Base-by-base conservation (phyloP, 768 basidiomycete species). In the Serpula lacrymans region DNA sequence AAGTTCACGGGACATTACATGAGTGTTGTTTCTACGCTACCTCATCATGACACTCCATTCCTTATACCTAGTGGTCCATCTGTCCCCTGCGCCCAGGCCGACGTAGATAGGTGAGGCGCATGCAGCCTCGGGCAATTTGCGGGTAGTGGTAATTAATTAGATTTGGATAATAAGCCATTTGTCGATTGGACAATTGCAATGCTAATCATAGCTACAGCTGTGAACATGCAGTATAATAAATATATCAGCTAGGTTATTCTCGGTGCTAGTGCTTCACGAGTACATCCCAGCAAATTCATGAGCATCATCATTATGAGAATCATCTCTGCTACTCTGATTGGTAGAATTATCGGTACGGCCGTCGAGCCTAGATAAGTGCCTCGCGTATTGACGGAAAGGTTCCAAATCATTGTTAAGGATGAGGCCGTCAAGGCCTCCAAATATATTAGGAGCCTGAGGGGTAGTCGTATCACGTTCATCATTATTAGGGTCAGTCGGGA, bases 221-320 rank as follows among this genome's bases (percentile, higher is more conserved):
- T 1, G 18, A 27, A 34, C 39, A 32, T 18, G 21, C 4, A 21
- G 34, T 16, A 42, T 34, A 17, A 41, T 17, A n/a, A 20, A 14
- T 39, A 9, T 11, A 14, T 13, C 53, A n/a, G n/a, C n/a, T n/a
- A n/a, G n/a, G n/a, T n/a, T n/a, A n/a, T n/a, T n/a, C n/a, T n/a
- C n/a, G n/a, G n/a, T n/a, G n/a, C n/a, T n/a, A n/a, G n/a, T n/a
- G n/a, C n/a, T 12, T 59, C 59, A 82, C 17, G 80, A 82, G 59
- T 80, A 82, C 81, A 82, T 81, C 21, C 74, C 70, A 25, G 68
- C 47, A 50, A 62, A 77, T 37, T 72, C 69, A 27, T 54, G 53
- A 23, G 57, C 54, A 27, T 63, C 57, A 23, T 59, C 54, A 4
- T n/a, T n/a, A n/a, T n/a, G n/a, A n/a, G n/a, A n/a, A n/a, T n/a